Base-by-base conservation (phyloP, 208 protist genomes). In the Naegleria lovaniensis region DNA sequence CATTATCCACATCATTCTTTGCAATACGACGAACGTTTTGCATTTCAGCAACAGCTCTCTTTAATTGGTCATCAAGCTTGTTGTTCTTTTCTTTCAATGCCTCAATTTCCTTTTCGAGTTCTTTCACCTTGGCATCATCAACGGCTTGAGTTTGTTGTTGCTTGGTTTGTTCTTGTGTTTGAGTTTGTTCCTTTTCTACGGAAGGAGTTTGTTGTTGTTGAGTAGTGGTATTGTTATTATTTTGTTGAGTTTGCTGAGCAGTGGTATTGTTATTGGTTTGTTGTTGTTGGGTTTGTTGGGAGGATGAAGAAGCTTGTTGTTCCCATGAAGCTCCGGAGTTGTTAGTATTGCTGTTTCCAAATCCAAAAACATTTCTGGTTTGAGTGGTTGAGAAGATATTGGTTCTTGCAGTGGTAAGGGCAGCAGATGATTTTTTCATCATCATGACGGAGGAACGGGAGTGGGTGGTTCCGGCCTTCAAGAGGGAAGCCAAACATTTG, bases 1-100 rank as follows among this genome's bases (percentile, higher is more conserved):
- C 95, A 91, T 97, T 97, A 41, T 96, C 94, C 38, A 96, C 95
- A 89, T 98, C 97, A 58, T 97, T 95, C 90, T 94, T 95, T 76
- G 94, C 95, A 91, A 97, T 96, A 84, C 95, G 95, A 51, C 96
- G 93, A 38, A 95, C 96, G 89, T 97, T 98, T 83, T 97, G 94
- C 7, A 95, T 95, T 90, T 98, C 97, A 1, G 95, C 96, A 25
- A 96, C 94, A 88, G 95, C 93, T 92, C 97, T 97, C 39, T 95
- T 92, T 7, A 96, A 59, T 59, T 90, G 22, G 11, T 83, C 22
- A 0, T 90, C 41, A 6, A 51, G 59, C 13, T 39, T 76, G 6
- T 5, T 25, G 25, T 85, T 41, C 1, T 40, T 38, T 22, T 67
- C 52, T 41, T 90, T 36, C 58, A 90, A 79, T 40, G 67, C 33